Percentiles rank a stretch among this genome's conserved stretches.
Conservation (phyloP, 805 yeast genomes). For the Wickerhamiella galacta region DNA sequence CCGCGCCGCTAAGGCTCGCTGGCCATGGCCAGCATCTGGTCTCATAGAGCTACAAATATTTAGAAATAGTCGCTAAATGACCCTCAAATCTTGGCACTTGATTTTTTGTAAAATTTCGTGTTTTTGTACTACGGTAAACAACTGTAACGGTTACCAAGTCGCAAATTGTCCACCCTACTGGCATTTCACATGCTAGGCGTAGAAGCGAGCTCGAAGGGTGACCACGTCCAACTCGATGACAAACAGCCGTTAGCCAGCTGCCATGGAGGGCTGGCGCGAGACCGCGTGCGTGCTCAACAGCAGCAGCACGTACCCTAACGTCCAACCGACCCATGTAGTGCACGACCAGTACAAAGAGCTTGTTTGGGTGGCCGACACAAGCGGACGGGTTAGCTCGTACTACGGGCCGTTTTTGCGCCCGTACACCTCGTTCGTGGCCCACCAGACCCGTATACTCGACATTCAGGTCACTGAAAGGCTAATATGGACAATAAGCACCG, state of each 20-base stretch:
- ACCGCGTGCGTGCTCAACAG: slow-evolving; percentile 6
- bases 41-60: no score
- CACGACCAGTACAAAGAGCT: slow-evolving; percentile 30
- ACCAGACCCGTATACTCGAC: slow-evolving; percentile 32
- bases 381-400: slow-evolving; percentile 27
- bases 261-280: slow-evolving; percentile 18
- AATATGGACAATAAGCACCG: slow-evolving; percentile 37
- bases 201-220: no score
- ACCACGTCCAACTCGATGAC: no score
- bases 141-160: no score
- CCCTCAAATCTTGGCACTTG: no score
- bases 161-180: no score
- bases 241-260: no score
- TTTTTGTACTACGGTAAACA: no score
- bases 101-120: no score
- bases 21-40: no score
- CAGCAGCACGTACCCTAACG: not conserved
- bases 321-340: slow-evolving; percentile 2
- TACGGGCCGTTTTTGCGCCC: slow-evolving; percentile 33
- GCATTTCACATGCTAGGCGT: no score
- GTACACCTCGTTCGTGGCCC: slow-evolving; percentile 43
- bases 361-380: slow-evolving; percentile 64
- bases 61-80: no score
- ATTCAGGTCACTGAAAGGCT: slow-evolving; percentile 40
- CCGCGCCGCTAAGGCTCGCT: slow-evolving; percentile 9